Conservation (phyloP, 306 rosid genomes). For the Ammopiptanthus mongolicus region DNA sequence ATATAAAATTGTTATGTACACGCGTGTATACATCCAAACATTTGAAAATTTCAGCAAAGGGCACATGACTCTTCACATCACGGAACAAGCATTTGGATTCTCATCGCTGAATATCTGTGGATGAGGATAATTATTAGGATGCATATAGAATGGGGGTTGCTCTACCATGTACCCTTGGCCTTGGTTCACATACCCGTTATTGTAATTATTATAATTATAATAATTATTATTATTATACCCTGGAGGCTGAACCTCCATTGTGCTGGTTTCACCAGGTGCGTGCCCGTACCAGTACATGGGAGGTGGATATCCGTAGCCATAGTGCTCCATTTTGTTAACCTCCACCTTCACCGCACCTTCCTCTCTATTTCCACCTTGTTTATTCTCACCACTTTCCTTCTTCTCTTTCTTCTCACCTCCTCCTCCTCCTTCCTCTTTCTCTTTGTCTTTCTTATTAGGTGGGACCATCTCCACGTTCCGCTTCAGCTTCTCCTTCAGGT, state of each 20-base stretch:
- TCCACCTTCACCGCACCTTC: slow-evolving; percentile 33
- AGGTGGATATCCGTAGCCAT: slow-evolving; percentile 38
- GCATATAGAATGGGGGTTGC: slow-evolving; percentile 17
- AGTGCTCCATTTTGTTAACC: slow-evolving; percentile 58
- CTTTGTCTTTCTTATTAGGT: slow-evolving; percentile 35
- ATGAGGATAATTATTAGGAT: slow-evolving; percentile 18
- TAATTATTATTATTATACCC: slow-evolving; percentile 23
- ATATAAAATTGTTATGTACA: slow-evolving; percentile 27
- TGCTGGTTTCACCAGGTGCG: slow-evolving; percentile 46
- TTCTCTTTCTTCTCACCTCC: slow-evolving; percentile 31
- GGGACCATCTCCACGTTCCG: slow-evolving; percentile 63
- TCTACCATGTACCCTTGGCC: slow-evolving; percentile 37
- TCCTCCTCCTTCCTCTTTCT: background rate
- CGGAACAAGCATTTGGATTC: slow-evolving; percentile 82
- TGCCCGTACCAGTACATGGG: slow-evolving; percentile 41
- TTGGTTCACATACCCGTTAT: background rate
- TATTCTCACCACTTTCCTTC: slow-evolving; percentile 29
- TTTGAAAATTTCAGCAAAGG: background rate
- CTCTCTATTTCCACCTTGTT: slow-evolving; percentile 4
- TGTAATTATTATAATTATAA: no score
- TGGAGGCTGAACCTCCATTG: slow-evolving; percentile 5
- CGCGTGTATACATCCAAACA: background rate
- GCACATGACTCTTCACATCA: slow-evolving; percentile 48
- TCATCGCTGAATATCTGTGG: slow-evolving; percentile 74
- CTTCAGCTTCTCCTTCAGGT: slow-evolving; percentile 45